These are phyloP conservation scores for Cordia subcordata DNA, from an alignment of 257 asterid genomes.

Conservation along the genomic window DNA sequence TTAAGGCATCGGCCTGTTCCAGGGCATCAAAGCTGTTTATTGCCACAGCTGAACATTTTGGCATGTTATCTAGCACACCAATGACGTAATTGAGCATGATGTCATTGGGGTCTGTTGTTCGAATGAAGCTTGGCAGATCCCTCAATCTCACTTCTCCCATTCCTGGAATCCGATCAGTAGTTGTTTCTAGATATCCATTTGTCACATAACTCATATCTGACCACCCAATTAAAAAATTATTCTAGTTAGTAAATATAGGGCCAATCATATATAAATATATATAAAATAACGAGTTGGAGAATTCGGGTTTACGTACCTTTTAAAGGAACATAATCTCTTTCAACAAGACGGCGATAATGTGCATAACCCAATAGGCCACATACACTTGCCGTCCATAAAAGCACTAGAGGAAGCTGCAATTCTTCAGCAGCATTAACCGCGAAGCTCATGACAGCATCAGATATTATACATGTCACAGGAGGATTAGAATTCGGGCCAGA, in stretches of 20 bases:
- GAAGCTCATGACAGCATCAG: slow-evolving; percentile 48
- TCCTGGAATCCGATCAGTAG: slow-evolving; percentile 30
- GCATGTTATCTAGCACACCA: slow-evolving; percentile 16
- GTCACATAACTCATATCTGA: slow-evolving; percentile 39
- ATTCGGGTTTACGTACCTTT: slow-evolving; percentile 43
- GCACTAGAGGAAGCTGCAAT: slow-evolving; percentile 40
- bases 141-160: slow-evolving; percentile 32
- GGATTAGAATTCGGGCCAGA: slow-evolving; percentile 20
- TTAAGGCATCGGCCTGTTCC: slow-evolving; percentile 28
- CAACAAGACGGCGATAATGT: slow-evolving; percentile 28
- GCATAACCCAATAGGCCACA: slow-evolving; percentile 38
- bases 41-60: slow-evolving; percentile 29
- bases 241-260: no score
- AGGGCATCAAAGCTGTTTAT: slow-evolving; percentile 50
- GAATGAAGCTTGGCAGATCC: slow-evolving; percentile 49
- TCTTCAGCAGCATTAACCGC: slow-evolving; percentile 41
- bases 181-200: slow-evolving; percentile 38
- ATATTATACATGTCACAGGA: slow-evolving; percentile 48
- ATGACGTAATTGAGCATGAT: slow-evolving; percentile 32
- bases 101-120: slow-evolving; percentile 44
- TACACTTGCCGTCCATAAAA: slow-evolving; percentile 49
- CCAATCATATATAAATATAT: no score
- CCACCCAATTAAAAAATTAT: not conserved
- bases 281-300: no score
- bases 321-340: slow-evolving; percentile 41